Conservation (phyloP, 805 yeast species). For the Ogataea pini region DNA sequence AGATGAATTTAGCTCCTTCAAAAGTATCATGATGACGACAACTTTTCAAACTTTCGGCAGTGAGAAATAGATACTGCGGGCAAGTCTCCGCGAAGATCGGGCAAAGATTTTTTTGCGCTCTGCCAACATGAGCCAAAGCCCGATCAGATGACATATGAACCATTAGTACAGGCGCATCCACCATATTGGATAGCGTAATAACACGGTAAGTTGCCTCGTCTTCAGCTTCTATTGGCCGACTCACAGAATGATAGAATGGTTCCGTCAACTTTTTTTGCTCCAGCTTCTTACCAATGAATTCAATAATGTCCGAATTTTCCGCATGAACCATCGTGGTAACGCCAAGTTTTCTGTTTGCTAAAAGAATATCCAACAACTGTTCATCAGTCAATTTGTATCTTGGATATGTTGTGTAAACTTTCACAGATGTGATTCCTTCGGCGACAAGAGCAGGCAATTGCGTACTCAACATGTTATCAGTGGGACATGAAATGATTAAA, state of each 20-base stretch:
- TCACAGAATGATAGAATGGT: constrained; percentile 47
- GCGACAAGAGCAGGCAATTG: constrained; percentile 38
- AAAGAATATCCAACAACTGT: constrained; percentile 40
- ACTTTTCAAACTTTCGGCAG: constrained; percentile 38
- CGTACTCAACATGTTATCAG: constrained; percentile 17
- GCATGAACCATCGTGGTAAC: constrained; percentile 54
- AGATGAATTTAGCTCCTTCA: constrained; percentile 50
- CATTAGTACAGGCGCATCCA: constrained; percentile 47
- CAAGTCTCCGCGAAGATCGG: constrained; percentile 54
- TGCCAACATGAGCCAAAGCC: constrained; percentile 42
- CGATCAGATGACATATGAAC: constrained; percentile 50
- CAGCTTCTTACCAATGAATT: constrained; percentile 35
- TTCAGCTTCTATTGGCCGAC: constrained; percentile 47
- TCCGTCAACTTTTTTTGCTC: constrained; percentile 39
- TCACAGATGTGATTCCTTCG: constrained; percentile 42
- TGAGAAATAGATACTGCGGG: constrained; percentile 49
- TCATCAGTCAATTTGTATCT: constrained; percentile 42
- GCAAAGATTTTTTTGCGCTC: constrained; percentile 41
- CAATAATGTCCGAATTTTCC: constrained; percentile 50
- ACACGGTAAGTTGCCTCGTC: constrained; percentile 53
- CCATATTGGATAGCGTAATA: constrained; percentile 42
- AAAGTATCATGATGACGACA: constrained; percentile 37
- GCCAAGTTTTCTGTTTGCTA: constrained; percentile 41
- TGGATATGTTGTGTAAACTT: constrained; percentile 49
- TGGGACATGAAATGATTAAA: constrained; percentile 38